Percentiles rank a stretch among this genome's conserved stretches.
These are phyloP conservation scores for Letharia lupina DNA, from an alignment of 495 filamentous ascomycete genomes.

Conservation along the genomic window DNA sequence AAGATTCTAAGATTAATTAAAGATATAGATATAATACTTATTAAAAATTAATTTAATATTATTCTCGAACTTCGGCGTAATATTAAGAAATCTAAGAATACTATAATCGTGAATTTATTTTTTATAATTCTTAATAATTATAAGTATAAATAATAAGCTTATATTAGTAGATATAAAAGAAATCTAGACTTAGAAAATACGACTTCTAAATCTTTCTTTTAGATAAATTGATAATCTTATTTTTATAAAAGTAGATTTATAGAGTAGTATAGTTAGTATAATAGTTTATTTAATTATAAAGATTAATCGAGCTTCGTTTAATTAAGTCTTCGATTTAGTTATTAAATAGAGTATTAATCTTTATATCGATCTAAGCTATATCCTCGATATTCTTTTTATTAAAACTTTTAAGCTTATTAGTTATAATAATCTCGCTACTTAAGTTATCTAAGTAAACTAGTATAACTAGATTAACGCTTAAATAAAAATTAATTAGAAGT, in stretches of 20 bases:
- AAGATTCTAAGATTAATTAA: slow-evolving; percentile 8
- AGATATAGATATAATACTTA: neutral
- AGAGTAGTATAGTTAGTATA: neutral
- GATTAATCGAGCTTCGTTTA: neutral
- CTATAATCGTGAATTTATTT: neutral
- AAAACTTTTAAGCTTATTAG: slow-evolving; percentile 1
- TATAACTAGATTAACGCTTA: neutral
- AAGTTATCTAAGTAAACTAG: neutral
- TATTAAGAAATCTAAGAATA: slow-evolving; percentile 6
- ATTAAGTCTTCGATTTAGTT: neutral
- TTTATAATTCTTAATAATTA: slow-evolving; percentile 5
- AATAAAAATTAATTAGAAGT: neutral
- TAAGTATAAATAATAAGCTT: slow-evolving; percentile 8
- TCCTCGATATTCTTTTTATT: neutral
- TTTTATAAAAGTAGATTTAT: neutral
- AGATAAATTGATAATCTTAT: neutral
- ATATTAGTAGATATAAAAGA: neutral
- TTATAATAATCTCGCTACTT: neutral
- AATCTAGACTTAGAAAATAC: neutral
- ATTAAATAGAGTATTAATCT: neutral
- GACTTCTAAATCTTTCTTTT: neutral
- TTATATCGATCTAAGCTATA: neutral
- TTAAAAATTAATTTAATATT: slow-evolving; percentile 2
- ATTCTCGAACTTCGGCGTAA: neutral
- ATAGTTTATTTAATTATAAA: neutral